Evolutionary conservation across 352 stramenopile species (phyloP).

Genomic region (Pythium sukuiense): DNA sequence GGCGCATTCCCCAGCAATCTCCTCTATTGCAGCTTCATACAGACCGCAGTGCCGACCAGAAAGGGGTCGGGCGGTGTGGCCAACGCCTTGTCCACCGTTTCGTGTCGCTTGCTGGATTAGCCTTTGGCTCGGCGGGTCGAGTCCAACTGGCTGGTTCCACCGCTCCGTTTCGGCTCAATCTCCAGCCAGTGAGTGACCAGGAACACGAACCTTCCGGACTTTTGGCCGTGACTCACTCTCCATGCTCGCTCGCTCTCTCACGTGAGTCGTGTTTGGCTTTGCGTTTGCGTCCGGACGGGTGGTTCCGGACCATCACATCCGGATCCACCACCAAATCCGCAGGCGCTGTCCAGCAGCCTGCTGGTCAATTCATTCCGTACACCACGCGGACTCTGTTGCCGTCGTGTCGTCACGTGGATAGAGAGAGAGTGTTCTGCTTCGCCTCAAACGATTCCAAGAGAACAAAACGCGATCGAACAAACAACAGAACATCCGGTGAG

Average conservation of each 20-base stretch:
- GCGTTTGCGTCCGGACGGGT: too few relatives aligned
- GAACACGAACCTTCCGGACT: background rate
- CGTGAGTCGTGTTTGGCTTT: background rate
- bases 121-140: background rate
- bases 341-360: background rate
- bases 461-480: background rate
- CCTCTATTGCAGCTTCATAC: background rate
- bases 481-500: background rate
- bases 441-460: background rate
- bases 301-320: slow-evolving; percentile 1
- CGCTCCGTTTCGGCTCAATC: slow-evolving; percentile 14
- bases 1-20: background rate
- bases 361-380: slow-evolving; percentile 1
- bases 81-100: slow-evolving; percentile 2
- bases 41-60: background rate
- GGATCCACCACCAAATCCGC: background rate
- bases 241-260: background rate
- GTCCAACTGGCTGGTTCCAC: slow-evolving; percentile 11
- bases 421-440: too few relatives aligned
- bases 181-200: slow-evolving; percentile 5
- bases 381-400: background rate
- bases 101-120: background rate
- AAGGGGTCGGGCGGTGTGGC: background rate
- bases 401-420: background rate
- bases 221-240: slow-evolving; percentile 5